phyloP scores from a whole-genome alignment of 805 yeast genomes.

The Metschnikowia chrysomelidarum region DNA sequence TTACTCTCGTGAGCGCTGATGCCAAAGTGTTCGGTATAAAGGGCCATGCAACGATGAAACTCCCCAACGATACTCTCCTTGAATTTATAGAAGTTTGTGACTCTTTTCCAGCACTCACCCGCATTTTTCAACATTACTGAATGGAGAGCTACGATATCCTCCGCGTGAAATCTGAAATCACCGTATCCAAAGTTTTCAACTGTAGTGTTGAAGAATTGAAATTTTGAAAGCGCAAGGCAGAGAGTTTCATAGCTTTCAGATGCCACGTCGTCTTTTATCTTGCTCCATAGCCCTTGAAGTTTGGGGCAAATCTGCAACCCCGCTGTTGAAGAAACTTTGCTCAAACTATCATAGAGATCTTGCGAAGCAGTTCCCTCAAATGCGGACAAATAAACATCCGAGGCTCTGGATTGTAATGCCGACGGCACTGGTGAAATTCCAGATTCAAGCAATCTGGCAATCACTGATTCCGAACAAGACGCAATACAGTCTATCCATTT shows the following conservation, averaged over 20 bases:
- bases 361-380: constrained; percentile 1
- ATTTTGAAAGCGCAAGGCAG: constrained; percentile 21
- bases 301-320: background rate
- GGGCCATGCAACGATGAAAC: constrained; percentile 19
- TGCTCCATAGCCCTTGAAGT: constrained; percentile 3
- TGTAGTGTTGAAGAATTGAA: constrained; percentile 28
- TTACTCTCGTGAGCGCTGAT: constrained; percentile 2
- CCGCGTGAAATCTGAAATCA: constrained; percentile 7
- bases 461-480: constrained; percentile 16
- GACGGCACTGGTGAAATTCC: constrained; percentile 8
- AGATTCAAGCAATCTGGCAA: constrained; percentile 15
- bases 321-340: background rate
- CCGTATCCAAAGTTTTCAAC: constrained; percentile 10
- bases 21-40: constrained; percentile 14
- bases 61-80: constrained; percentile 40
- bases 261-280: constrained; percentile 14
- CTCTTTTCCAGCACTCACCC: constrained; percentile 20
- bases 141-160: constrained; percentile 21
- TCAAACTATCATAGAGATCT: constrained; percentile 1
- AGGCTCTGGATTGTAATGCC: background rate
- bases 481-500: constrained; percentile 6
- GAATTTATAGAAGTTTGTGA: constrained; percentile 40
- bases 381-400: background rate
- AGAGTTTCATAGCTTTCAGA: constrained; percentile 24
- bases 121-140: constrained; percentile 21